Conservation (phyloP, 352 stramenopile genomes). For the Phytophthora cajani region DNA sequence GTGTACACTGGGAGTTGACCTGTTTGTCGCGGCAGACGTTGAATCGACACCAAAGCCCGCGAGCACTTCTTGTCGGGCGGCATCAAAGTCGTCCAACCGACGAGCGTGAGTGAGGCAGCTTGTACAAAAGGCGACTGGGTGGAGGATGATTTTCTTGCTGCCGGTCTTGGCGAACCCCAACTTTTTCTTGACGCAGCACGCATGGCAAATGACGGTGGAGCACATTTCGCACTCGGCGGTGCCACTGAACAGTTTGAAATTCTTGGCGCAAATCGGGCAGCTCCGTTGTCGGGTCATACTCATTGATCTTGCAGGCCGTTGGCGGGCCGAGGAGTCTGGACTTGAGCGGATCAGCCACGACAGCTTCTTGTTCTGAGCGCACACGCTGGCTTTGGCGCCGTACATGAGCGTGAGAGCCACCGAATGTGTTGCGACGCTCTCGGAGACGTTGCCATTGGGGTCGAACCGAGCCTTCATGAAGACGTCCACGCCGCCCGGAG, state of each 20-base stretch:
- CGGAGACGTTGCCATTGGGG: constrained; percentile 33
- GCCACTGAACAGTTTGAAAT: constrained; percentile 35
- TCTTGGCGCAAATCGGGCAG: constrained; percentile 41
- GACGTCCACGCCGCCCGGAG: constrained; percentile 33
- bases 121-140: constrained; percentile 37
- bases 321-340: constrained; percentile 14
- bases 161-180: constrained; percentile 30
- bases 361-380: constrained; percentile 54
- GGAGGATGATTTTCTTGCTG: constrained; percentile 30
- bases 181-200: constrained; percentile 42
- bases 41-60: constrained; percentile 13
- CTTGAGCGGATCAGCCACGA: constrained; percentile 40
- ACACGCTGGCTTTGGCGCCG: constrained; percentile 27
- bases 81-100: constrained; percentile 33
- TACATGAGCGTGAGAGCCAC: constrained; percentile 38
- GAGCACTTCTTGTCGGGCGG: constrained; percentile 35
- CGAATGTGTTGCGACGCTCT: constrained; percentile 34
- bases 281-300: constrained; percentile 21
- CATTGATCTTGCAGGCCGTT: constrained; percentile 12
- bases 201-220: constrained; percentile 33
- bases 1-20: constrained; percentile 7
- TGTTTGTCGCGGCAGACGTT: constrained; percentile 2
- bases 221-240: constrained; percentile 34
- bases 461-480: constrained; percentile 46
- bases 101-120: constrained; percentile 34